These are phyloP conservation scores for Castanospermum australe DNA, from an alignment of 306 rosid genomes.

Conservation along the genomic window DNA sequence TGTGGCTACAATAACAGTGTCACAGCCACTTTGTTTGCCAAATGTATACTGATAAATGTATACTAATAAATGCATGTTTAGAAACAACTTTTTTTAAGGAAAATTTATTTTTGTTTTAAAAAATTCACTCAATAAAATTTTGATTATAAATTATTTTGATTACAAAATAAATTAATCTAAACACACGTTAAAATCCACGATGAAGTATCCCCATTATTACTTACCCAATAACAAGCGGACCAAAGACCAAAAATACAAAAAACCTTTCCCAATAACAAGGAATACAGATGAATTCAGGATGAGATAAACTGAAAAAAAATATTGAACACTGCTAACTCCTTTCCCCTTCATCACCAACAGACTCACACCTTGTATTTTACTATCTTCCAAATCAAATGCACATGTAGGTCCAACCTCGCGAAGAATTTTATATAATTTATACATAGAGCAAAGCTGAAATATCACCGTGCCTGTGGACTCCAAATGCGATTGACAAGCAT, in stretches of 20 bases:
- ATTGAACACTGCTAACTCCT: not conserved
- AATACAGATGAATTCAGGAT: not conserved
- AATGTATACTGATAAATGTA: too few relatives aligned
- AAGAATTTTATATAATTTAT: not conserved
- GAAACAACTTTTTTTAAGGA: too few relatives aligned
- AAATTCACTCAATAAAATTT: too few relatives aligned
- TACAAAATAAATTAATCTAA: too few relatives aligned
- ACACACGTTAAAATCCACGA: too few relatives aligned
- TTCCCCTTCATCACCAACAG: not conserved
- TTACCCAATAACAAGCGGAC: not conserved
- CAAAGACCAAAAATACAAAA: too few relatives aligned
- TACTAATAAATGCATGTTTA: too few relatives aligned
- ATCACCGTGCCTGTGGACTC: not conserved
- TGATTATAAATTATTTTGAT: too few relatives aligned
- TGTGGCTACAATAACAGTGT: not conserved
- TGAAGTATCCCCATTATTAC: not conserved
- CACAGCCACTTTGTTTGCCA: conserved; percentile 2
- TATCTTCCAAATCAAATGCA: conserved; percentile 29
- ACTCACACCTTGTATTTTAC: conserved; percentile 7
- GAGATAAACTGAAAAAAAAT: not conserved
- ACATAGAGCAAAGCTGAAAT: not conserved
- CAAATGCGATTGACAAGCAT: not conserved
- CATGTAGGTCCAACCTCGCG: conserved; percentile 18
- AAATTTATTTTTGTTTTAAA: too few relatives aligned
- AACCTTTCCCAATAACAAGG: not conserved